phyloP scores from a whole-genome alignment of 176 grass and related monocot genomes.

The Avena insularis region DNA sequence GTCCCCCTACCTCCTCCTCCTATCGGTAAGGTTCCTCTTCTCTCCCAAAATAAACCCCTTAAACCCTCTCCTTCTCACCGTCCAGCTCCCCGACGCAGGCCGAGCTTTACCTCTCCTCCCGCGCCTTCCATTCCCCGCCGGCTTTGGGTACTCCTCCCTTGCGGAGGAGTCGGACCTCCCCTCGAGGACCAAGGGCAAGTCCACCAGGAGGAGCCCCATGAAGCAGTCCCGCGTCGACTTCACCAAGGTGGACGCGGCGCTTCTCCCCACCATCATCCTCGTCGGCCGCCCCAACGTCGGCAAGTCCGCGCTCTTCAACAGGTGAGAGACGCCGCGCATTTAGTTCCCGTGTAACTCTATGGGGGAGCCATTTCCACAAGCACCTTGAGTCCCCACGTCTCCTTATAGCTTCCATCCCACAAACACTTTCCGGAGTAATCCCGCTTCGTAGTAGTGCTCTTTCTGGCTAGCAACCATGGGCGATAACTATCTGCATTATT shows the following conservation, averaged over 20 bases:
- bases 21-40: constrained; percentile 28
- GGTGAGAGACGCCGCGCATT: constrained; percentile 43
- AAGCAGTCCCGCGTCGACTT: constrained; percentile 87
- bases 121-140: neutral
- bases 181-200: constrained; percentile 48
- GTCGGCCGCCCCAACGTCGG: constrained; percentile 94
- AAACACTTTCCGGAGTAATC: neutral
- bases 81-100: constrained; percentile 27
- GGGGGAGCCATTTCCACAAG: constrained; percentile 38
- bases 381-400: constrained; percentile 14
- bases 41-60: neutral
- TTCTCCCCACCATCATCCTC: constrained; percentile 93
- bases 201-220: constrained; percentile 65
- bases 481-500: neutral
- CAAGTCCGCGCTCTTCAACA: constrained; percentile 95
- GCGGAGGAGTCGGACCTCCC: neutral
- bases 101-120: constrained; percentile 19
- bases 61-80: constrained; percentile 41
- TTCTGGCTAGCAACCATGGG: neutral
- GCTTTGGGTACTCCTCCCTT: constrained; percentile 19
- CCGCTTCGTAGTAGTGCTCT: neutral
- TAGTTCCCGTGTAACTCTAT: constrained; percentile 12
- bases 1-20: neutral
- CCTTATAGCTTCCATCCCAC: neutral
- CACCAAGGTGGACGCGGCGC: constrained; percentile 72